Base-by-base conservation (phyloP, 106 monocot species). In the Dioscorea alata region DNA sequence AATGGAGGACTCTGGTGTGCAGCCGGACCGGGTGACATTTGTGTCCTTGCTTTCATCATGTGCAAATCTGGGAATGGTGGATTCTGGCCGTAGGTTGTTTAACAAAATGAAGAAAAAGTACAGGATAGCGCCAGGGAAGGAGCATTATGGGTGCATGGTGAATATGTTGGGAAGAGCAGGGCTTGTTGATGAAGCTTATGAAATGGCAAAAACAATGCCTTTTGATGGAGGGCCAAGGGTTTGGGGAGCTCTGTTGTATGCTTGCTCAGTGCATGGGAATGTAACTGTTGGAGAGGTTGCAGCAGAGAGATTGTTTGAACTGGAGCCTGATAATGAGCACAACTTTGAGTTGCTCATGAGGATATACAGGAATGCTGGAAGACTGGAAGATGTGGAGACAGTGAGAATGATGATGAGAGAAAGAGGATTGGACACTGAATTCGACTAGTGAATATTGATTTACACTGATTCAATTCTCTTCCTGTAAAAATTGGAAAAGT, bases 131-230 rank as follows among this genome's bases (percentile, higher is more conserved):
- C 84, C 84, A 0, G 72, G 57, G 18, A 75, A 69, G 83, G 95
- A 88, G 74, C 95, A 95, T 50, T 82, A 81, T 57, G 72, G 85
- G 6, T 95, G 95, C 78, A 80, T 91, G 78, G 88, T 88, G 71
- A 86, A 95, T 67, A 33, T 91, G 88, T 70, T 95, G 4, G 95
- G 88, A n/a, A 74, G 85, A 52, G 85, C 83, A 6, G 95, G 95
- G 71, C 22, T 75, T 48, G 28, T 91, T 2, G 83, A 88, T 2
- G 91, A 88, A 72, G 95, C 91, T 15, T 76, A 73, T 32, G 73
- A 84, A 19, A 22, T 88, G n/a, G 23, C 86, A 33, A 54, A 18
- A 16, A 65, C 56, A 20, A 82, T 77, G 74, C 75, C 69, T 4
- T 81, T 79, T 34, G 86, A 85, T 12, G 86, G 70, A 4, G 91